A percentile compares a stretch with the other conserved stretches of the same genome.
Evolutionary conservation across 129 eudicot species (phyloP).

Genomic region (Ambrosia artemisiifolia): DNA sequence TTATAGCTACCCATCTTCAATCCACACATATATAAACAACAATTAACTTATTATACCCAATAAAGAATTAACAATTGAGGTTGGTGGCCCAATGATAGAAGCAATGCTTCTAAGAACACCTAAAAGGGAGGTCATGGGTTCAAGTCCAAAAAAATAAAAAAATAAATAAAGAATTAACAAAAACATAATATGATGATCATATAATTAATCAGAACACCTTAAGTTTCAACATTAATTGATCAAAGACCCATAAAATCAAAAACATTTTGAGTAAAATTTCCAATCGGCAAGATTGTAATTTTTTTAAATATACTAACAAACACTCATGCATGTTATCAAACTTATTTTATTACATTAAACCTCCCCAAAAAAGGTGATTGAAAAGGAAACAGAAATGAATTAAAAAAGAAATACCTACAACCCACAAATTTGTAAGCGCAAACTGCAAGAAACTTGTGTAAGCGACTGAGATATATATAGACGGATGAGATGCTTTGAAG

Average conservation of each 20-base stretch:
- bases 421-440: slow-evolving; percentile 11
- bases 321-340: background rate
- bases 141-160: no score
- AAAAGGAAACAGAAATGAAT: background rate
- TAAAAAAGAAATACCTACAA: slow-evolving; percentile 7
- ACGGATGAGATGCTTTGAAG: slow-evolving; percentile 2
- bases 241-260: background rate
- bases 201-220: background rate
- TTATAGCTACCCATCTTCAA: slow-evolving; percentile 27
- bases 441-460: background rate
- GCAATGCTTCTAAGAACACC: no score
- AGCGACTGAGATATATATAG: background rate
- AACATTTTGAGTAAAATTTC: background rate
- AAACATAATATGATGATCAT: slow-evolving; percentile 4
- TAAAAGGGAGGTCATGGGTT: no score
- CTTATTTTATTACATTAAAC: background rate
- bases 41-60: no score
- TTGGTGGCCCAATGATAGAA: no score
- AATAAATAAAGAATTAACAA: no score
- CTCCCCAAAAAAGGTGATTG: background rate
- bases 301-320: background rate
- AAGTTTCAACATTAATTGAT: background rate
- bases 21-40: background rate
- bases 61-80: no score
- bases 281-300: background rate